phyloP scores from a whole-genome alignment of 192 early-diverging fungal genomes.

The Coemansia sp. region DNA sequence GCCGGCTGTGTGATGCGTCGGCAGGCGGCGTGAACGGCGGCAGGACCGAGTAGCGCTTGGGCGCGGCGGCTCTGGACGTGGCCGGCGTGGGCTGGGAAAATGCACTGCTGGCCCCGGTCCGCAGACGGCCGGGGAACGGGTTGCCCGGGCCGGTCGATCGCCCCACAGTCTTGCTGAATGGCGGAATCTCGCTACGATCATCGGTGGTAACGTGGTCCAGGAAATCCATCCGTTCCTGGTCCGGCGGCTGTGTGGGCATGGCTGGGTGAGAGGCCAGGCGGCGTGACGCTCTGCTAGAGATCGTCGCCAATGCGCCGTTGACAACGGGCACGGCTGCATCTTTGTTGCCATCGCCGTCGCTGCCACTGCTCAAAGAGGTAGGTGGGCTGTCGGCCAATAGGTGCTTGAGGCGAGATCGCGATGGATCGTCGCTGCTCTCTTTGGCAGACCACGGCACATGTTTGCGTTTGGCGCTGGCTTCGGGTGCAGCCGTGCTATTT shows the following conservation, averaged over 20 bases:
- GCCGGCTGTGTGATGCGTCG: neutral
- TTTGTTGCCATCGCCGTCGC: neutral
- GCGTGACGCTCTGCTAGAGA: neutral
- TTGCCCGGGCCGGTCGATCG: neutral
- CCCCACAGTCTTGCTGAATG: neutral
- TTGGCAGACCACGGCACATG: neutral
- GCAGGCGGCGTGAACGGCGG: slow-evolving; percentile 10
- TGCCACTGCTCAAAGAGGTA: neutral
- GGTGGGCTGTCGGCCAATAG: neutral
- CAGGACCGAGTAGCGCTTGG: slow-evolving; percentile 27
- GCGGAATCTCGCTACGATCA: neutral
- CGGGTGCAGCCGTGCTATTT: neutral
- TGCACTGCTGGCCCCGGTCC: slow-evolving; percentile 1
- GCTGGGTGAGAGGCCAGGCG: neutral
- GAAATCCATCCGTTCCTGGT: no score
- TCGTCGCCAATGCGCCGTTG: neutral
- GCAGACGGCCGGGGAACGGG: neutral
- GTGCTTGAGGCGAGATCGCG: neutral
- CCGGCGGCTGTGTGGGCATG: neutral
- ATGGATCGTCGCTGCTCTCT: neutral
- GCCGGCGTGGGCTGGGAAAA: slow-evolving; percentile 23
- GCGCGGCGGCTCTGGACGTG: slow-evolving; percentile 20
- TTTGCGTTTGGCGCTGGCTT: neutral
- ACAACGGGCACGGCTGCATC: no score
- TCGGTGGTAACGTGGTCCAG: neutral